phyloP scores from a whole-genome alignment of 345 rosid genomes.

The Noccaea caerulescens region DNA sequence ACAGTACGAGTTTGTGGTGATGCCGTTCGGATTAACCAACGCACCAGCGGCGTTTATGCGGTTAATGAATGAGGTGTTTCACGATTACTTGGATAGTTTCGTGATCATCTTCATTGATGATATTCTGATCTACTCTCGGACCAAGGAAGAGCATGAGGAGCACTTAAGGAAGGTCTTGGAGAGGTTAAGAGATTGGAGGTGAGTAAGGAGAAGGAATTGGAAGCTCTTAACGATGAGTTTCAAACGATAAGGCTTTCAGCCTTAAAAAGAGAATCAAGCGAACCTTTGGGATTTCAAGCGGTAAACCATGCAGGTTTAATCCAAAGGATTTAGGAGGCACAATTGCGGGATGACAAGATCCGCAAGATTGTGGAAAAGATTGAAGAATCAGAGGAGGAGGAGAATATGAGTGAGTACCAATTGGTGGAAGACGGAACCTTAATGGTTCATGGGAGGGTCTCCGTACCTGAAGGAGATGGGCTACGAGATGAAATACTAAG shows the following conservation, averaged over 20 bases:
- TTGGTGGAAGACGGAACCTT: too few species aligned
- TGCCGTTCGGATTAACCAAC: neutral
- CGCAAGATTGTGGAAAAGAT: too few species aligned
- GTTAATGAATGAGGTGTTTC: neutral
- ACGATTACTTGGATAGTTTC: neutral
- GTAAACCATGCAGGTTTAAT: neutral
- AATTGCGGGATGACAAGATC: neutral
- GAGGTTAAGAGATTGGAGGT: too few species aligned
- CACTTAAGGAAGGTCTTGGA: too few species aligned
- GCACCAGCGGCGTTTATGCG: neutral
- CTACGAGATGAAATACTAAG: too few species aligned
- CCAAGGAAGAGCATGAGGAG: neutral
- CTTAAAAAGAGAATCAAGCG: neutral
- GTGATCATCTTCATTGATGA: neutral
- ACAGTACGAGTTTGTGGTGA: neutral
- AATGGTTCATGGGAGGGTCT: too few species aligned
- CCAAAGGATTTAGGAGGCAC: neutral
- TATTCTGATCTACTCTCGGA: neutral
- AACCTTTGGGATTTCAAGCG: neutral
- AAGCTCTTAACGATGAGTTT: neutral
- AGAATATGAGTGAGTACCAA: too few species aligned
- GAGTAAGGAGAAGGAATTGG: neutral
- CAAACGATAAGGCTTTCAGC: too few species aligned
- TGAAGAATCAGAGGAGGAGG: too few species aligned
- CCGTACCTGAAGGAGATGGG: too few species aligned